Percentiles rank a stretch among this genome's conserved stretches.
Conservation (phyloP, 2,329 filamentous ascomycete genomes). For the Fusarium sp. region DNA sequence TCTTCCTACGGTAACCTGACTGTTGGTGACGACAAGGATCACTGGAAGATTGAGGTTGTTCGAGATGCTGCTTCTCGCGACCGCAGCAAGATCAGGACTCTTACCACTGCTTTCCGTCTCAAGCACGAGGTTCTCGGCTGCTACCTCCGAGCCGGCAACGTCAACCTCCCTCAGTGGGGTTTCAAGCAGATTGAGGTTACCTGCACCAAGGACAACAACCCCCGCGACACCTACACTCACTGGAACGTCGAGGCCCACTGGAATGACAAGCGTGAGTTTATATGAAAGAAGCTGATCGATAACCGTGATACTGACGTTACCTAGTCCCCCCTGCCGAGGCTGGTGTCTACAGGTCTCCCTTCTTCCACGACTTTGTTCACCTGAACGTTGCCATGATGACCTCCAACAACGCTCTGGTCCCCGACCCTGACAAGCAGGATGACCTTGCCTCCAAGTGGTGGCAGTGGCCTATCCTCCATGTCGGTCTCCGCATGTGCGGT, state of each 20-base stretch:
- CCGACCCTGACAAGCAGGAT: constrained; percentile 98
- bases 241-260: constrained; percentile 98
- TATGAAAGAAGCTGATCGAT: neutral
- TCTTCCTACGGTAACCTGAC: constrained; percentile 97
- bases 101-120: constrained; percentile 93
- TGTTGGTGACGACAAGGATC: constrained; percentile 95
- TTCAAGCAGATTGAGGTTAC: constrained; percentile 99
- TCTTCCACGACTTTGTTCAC: constrained; percentile 97
- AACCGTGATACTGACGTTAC: constrained; percentile 18
- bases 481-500: constrained; percentile 97
- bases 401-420: constrained; percentile 97
- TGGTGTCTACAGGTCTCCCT: constrained; percentile 94
- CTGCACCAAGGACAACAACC: constrained; percentile 93
- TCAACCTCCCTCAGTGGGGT: constrained; percentile 97
- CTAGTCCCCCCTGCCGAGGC: constrained; percentile 89
- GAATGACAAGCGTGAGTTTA: constrained; percentile 87
- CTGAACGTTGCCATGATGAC: constrained; percentile 99
- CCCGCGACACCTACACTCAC: constrained; percentile 93
- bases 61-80: constrained; percentile 90
- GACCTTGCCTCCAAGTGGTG: constrained; percentile 96
- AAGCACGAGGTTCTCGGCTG: constrained; percentile 86
- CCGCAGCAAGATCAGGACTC: constrained; percentile 84
- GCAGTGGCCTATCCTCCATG: constrained; percentile 97
- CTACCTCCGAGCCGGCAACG: constrained; percentile 94
- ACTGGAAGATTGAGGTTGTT: constrained; percentile 95